These are phyloP conservation scores for Pharnaceum exiguum DNA, from an alignment of 148 eudicot species.

Conservation along the genomic window DNA sequence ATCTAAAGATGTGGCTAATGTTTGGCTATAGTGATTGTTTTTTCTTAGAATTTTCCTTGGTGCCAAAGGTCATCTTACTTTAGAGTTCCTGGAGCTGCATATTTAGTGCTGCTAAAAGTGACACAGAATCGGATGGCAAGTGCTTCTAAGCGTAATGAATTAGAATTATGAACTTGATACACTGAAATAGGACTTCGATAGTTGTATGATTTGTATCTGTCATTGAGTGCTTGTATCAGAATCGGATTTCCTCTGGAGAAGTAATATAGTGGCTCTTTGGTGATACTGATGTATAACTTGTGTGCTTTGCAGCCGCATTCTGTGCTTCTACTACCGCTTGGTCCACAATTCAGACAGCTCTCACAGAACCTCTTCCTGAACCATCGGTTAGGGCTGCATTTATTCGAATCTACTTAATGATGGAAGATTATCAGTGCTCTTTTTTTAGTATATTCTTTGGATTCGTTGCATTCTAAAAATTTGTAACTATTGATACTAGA, in stretches of 20 bases:
- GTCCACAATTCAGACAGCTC: neutral
- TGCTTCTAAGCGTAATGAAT: no score
- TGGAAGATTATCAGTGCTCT: neutral
- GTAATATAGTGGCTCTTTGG: neutral
- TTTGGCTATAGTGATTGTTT: neutral
- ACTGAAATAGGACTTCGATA: no score
- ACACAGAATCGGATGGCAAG: no score
- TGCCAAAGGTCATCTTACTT: neutral
- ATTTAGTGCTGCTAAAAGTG: no score
- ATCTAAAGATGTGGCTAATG: neutral
- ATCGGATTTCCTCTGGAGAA: neutral
- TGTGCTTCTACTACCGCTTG: conserved; percentile 1
- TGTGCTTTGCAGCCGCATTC: conserved; percentile 4
- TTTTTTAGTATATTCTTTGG: neutral
- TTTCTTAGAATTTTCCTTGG: neutral
- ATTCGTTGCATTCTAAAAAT: neutral
- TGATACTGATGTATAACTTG: neutral
- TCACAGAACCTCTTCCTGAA: neutral
- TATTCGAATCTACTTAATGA: neutral
- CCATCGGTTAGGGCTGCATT: conserved; percentile 11
- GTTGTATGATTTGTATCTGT: neutral
- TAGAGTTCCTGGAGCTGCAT: neutral
- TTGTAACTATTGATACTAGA: no score
- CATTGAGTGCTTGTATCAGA: no score
- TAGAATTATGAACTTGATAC: no score